phyloP scores from a whole-genome alignment of 306 rosid genomes.

The Glycine latifolia region DNA sequence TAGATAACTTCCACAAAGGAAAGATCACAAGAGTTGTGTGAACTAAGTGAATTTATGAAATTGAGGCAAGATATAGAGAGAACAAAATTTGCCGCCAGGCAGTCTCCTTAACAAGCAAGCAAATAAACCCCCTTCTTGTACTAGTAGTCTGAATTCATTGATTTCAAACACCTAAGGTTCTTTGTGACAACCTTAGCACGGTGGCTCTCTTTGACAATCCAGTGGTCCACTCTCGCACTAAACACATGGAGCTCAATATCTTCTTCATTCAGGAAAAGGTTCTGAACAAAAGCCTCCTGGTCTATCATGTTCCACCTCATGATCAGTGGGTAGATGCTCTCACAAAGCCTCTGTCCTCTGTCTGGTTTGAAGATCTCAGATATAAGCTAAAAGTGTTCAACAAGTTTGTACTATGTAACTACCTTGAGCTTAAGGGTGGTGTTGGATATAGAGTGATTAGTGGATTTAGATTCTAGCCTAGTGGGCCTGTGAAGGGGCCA shows the following conservation, averaged over 20 bases:
- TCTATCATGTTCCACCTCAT: not conserved
- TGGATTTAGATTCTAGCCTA: not conserved
- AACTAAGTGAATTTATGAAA: too few species aligned
- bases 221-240: too few species aligned
- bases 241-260: too few species aligned
- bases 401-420: not conserved
- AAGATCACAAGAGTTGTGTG: too few species aligned
- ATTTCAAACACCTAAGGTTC: too few species aligned
- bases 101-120: conserved; percentile 1
- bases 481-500: not conserved
- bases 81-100: not conserved
- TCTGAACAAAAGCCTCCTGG: not conserved
- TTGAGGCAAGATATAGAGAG: not conserved
- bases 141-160: conserved; percentile 10
- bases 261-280: not conserved
- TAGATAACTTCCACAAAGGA: too few species aligned
- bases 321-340: too few species aligned
- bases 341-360: too few species aligned
- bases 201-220: too few species aligned
- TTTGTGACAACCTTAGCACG: too few species aligned
- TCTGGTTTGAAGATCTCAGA: too few species aligned
- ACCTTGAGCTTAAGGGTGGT: not conserved
- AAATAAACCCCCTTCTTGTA: not conserved
- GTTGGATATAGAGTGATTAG: not conserved
- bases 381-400: not conserved